Percentiles rank a stretch among this genome's conserved stretches.
These are phyloP conservation scores for Pulveroboletus sp. DNA, from an alignment of 768 basidiomycete genomes.

Conservation along the genomic window DNA sequence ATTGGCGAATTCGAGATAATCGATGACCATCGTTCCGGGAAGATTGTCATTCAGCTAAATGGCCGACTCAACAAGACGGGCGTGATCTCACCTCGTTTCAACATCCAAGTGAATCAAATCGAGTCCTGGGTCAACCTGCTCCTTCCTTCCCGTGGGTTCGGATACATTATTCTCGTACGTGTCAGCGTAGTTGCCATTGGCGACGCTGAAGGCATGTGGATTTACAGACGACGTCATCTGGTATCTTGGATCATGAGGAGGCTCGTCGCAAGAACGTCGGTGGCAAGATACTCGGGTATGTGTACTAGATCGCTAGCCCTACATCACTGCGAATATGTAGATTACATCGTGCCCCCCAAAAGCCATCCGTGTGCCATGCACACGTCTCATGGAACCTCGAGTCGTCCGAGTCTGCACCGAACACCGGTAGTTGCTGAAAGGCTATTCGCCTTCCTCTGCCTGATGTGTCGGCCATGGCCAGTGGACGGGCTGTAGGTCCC, in stretches of 20 bases:
- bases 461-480: no score
- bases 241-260: constrained; percentile 99
- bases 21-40: constrained; percentile 97
- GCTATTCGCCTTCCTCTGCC: no score
- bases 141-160: constrained; percentile 94
- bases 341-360: constrained; percentile 19
- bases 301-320: constrained; percentile 54
- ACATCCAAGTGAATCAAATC: constrained; percentile 89
- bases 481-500: no score
- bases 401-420: background rate
- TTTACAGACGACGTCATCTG: constrained; percentile 86
- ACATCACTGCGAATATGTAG: constrained; percentile 16
- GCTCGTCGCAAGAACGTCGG: constrained; percentile 97
- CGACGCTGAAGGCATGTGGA: background rate
- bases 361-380: background rate
- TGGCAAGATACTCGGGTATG: constrained; percentile 91
- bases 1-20: constrained; percentile 98
- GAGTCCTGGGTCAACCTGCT: constrained; percentile 96
- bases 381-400: background rate
- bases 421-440: no score
- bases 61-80: constrained; percentile 99
- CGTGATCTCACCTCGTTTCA: constrained; percentile 99
- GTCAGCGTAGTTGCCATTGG: background rate
- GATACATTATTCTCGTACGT: constrained; percentile 89
- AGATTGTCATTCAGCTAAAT: constrained; percentile 97